phyloP scores from a whole-genome alignment of 495 filamentous ascomycete genomes.

The Podospora fimiseda region DNA sequence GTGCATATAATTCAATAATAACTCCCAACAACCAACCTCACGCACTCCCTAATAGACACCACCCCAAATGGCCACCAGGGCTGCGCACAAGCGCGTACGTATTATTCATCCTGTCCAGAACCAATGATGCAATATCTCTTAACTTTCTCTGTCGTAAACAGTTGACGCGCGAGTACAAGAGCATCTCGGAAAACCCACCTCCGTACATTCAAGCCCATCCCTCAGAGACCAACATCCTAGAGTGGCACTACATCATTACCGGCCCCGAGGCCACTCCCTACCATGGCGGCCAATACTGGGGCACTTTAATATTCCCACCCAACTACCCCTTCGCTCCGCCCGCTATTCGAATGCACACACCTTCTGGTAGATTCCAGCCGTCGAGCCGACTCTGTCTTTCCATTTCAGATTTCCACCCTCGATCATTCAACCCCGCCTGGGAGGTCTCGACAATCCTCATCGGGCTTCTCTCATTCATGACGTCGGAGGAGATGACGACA shows the following conservation, averaged over 20 bases:
- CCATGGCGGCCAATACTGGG: conserved; percentile 95
- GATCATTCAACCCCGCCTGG: conserved; percentile 99
- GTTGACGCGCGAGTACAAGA: conserved; percentile 92
- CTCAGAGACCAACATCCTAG: conserved; percentile 89
- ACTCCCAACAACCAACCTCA: background rate
- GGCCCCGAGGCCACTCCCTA: conserved; percentile 94
- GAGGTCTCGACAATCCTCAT: conserved; percentile 95
- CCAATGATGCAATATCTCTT: background rate
- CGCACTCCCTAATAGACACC: conserved; percentile 41
- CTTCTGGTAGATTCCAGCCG: conserved; percentile 89
- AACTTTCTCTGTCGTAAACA: conserved; percentile 34
- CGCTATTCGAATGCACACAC: conserved; percentile 98
- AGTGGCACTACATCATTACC: conserved; percentile 99
- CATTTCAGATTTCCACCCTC: conserved; percentile 95
- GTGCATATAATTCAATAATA: no score
- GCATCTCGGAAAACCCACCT: conserved; percentile 84
- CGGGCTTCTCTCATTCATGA: conserved; percentile 94
- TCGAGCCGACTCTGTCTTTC: conserved; percentile 86
- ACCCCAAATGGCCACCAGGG: conserved; percentile 65
- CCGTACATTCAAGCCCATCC: conserved; percentile 93
- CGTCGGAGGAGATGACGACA: conserved; percentile 97
- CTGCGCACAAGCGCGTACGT: conserved; percentile 77
- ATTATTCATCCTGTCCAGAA: background rate
- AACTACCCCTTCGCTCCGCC: conserved; percentile 97
- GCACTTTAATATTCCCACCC: conserved; percentile 87